These are phyloP conservation scores for Starmerella floricola DNA, from an alignment of 805 yeast genomes.

Conservation along the genomic window DNA sequence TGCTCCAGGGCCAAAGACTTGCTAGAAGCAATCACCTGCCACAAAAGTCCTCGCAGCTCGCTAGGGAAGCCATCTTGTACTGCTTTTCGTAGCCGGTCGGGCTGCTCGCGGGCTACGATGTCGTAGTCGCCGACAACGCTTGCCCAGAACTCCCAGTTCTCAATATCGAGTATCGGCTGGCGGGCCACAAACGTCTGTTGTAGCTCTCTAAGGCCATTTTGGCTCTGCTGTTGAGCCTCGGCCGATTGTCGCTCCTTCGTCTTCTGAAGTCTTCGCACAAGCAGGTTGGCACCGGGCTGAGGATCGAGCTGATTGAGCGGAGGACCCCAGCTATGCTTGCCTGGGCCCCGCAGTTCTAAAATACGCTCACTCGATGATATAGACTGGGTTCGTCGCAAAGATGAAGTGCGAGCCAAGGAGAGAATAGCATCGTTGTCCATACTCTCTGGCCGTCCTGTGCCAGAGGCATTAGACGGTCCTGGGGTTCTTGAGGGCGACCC, in stretches of 20 bases:
- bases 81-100: constrained; percentile 46
- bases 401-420: too few species aligned
- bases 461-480: too few species aligned
- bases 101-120: constrained; percentile 48
- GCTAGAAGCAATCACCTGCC: constrained; percentile 81
- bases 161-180: constrained; percentile 13
- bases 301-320: constrained; percentile 8
- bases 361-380: constrained; percentile 9
- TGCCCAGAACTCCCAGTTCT: constrained; percentile 63
- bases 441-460: too few species aligned
- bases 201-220: constrained; percentile 33
- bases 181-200: constrained; percentile 27
- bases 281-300: constrained; percentile 9
- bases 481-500: too few species aligned
- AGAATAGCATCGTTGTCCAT: too few species aligned
- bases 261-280: constrained; percentile 22
- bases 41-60: constrained; percentile 74
- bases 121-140: constrained; percentile 65
- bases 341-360: constrained; percentile 15
- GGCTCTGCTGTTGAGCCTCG: constrained; percentile 41
- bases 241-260: constrained; percentile 16
- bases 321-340: constrained; percentile 15
- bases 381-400: too few species aligned
- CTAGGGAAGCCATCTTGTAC: constrained; percentile 71
- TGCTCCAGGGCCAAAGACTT: constrained; percentile 54